phyloP scores from a whole-genome alignment of 768 basidiomycete species.

The Fomitopsis pulvina region DNA sequence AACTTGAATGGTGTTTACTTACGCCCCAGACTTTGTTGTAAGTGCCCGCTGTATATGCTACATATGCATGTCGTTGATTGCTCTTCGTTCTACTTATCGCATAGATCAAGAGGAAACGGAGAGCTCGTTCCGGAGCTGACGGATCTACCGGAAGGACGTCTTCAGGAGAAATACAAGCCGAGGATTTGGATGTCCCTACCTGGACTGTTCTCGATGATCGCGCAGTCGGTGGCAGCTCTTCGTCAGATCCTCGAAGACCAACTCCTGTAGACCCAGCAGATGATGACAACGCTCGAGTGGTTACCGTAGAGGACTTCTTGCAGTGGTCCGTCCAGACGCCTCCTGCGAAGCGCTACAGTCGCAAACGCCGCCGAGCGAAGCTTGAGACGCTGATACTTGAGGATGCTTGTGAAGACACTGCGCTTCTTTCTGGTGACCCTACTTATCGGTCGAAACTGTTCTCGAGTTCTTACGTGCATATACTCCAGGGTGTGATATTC shows the following conservation, averaged over 20 bases:
- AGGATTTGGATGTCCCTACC: neutral
- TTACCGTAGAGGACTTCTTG: constrained; percentile 67
- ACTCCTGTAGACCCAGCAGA: neutral
- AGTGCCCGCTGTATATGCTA: neutral
- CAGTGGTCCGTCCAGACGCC: constrained; percentile 46
- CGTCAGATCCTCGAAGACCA: neutral
- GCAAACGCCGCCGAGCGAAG: neutral
- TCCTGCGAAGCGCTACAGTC: neutral
- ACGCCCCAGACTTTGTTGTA: constrained; percentile 8
- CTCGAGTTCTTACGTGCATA: too few species aligned
- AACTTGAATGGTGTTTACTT: constrained; percentile 2
- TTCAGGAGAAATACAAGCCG: neutral
- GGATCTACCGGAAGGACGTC: neutral
- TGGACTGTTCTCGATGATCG: neutral
- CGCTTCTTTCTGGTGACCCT: neutral
- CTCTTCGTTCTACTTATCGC: neutral
- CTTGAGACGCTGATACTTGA: neutral
- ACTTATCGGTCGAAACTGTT: too few species aligned
- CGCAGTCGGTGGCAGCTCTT: too few species aligned
- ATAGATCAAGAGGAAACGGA: constrained; percentile 5
- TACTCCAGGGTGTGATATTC: neutral
- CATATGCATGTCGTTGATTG: too few species aligned
- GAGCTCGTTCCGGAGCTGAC: neutral
- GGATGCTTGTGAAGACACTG: too few species aligned
- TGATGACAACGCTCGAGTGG: neutral